phyloP scores from a whole-genome alignment of 1,139 yeast genomes.

The Insectozyma bohioensis region DNA sequence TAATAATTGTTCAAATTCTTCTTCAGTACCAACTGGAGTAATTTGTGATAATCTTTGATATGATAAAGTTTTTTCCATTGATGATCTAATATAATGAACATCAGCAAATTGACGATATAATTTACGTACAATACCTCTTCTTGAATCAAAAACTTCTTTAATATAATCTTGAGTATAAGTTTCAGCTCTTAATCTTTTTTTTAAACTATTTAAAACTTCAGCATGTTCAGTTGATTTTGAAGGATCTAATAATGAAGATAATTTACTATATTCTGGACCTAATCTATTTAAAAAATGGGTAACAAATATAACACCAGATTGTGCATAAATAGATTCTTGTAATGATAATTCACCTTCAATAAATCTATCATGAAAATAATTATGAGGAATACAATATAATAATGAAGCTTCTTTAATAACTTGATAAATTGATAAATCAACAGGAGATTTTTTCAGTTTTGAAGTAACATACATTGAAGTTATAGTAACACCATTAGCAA shows the following conservation, averaged over 20 bases:
- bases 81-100: conserved; percentile 75
- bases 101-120: conserved; percentile 92
- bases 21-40: conserved; percentile 71
- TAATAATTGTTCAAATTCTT: conserved; percentile 69
- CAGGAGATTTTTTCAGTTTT: conserved; percentile 40
- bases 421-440: conserved; percentile 81
- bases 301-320: conserved; percentile 88
- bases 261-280: conserved; percentile 83
- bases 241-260: conserved; percentile 63
- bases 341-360: conserved; percentile 78
- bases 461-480: conserved; percentile 84
- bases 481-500: conserved; percentile 83
- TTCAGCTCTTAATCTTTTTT: conserved; percentile 88
- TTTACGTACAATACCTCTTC: conserved; percentile 74
- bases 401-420: conserved; percentile 93
- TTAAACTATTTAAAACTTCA: conserved; percentile 77
- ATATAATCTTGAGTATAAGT: conserved; percentile 89
- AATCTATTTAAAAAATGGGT: conserved; percentile 92
- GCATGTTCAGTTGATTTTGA: conserved; percentile 60
- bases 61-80: conserved; percentile 79
- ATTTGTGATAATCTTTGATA: conserved; percentile 83
- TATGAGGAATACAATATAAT: conserved; percentile 87
- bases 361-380: conserved; percentile 74
- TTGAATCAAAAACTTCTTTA: conserved; percentile 69
- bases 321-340: conserved; percentile 94